Base-by-base conservation (phyloP, 352 stramenopile species). In the Phytopythium litorale region DNA sequence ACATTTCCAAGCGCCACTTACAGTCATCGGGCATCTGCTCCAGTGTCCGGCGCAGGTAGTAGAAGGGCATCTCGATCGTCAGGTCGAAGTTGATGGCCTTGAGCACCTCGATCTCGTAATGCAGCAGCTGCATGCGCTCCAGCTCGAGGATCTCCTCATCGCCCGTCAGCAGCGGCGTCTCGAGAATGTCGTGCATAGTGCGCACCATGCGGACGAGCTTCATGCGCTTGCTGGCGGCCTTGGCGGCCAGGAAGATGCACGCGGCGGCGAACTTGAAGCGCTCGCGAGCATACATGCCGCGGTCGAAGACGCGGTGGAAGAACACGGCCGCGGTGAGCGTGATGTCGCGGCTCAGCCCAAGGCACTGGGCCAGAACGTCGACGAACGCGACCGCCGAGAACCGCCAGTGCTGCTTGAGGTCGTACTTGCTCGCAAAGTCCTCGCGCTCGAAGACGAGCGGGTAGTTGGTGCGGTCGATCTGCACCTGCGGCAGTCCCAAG, bases 141-240 rank as follows among this genome's bases (percentile, higher is more conserved):
- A 95, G 70, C 51, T 95, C 86, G n/a, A 93, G 63, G n/a, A 92
- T 66, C 33, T 95, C 86, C 70, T 95, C 86, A 51, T 93, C 79
- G 7, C 86, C 86, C 42, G 71, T 72, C 48, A 91, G 65, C 23
- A 95, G 62, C 7, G 84, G 82, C 0, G 66, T 76, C 64, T 95
- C 84, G 30, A 95, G 62, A 42, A 93, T 91, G 58, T 92, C 84
- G 67, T 93, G 88, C 84, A 93, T 95, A 38, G 84, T 78, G 52
- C 81, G 76, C 45, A 92, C 84, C 86, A 95, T 95, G 8, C 84
- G 86, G 33, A 95, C 63, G 48, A 95, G 65, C 67, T 92, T 92
- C 86, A 95, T 95, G 15, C 86, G 86, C 65, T 95, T 92, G 65
- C 84, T 93, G 15, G 86, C 81, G 0, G 86, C 86, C 62, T 95